Conservation (phyloP, 2,329 filamentous ascomycete genomes). For the Botryotinia globosa region DNA sequence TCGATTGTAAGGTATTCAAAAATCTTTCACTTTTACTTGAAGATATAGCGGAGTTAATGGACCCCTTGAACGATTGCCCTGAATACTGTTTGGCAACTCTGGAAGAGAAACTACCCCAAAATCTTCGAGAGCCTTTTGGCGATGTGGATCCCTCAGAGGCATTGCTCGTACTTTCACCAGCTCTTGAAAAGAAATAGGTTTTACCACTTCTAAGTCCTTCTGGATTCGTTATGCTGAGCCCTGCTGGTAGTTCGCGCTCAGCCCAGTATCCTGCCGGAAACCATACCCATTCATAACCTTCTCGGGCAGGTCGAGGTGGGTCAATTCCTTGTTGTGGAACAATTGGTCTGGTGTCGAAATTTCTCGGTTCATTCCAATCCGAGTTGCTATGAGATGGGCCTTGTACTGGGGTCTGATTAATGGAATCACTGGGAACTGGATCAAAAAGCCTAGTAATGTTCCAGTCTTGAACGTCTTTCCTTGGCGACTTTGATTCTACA, state of each 20-base stretch:
- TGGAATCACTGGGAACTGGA: neutral
- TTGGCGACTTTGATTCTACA: neutral
- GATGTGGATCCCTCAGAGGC: constrained; percentile 14
- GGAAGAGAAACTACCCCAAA: constrained; percentile 12
- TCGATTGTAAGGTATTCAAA: constrained; percentile 18
- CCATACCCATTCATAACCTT: constrained; percentile 61
- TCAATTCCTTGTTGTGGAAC: constrained; percentile 38
- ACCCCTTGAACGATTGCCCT: neutral
- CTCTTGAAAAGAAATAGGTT: constrained; percentile 1
- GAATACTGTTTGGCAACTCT: constrained; percentile 11
- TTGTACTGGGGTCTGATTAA: neutral
- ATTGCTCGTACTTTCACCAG: neutral
- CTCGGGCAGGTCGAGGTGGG: constrained; percentile 53
- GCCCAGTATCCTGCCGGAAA: constrained; percentile 62
- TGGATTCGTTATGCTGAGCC: neutral
- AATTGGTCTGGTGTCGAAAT: constrained; percentile 7
- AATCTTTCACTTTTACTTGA: constrained; percentile 11
- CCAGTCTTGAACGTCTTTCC: constrained; percentile 18
- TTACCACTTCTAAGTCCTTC: constrained; percentile 7
- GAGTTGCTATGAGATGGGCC: constrained; percentile 1
- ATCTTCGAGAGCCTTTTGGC: constrained; percentile 14
- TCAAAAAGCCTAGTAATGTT: constrained; percentile 18
- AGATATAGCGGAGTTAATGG: neutral
- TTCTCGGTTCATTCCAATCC: constrained; percentile 28
- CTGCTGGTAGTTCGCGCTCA: constrained; percentile 46